phyloP scores from a whole-genome alignment of 805 yeast genomes.

The Wickerhamiella allomyrinae region DNA sequence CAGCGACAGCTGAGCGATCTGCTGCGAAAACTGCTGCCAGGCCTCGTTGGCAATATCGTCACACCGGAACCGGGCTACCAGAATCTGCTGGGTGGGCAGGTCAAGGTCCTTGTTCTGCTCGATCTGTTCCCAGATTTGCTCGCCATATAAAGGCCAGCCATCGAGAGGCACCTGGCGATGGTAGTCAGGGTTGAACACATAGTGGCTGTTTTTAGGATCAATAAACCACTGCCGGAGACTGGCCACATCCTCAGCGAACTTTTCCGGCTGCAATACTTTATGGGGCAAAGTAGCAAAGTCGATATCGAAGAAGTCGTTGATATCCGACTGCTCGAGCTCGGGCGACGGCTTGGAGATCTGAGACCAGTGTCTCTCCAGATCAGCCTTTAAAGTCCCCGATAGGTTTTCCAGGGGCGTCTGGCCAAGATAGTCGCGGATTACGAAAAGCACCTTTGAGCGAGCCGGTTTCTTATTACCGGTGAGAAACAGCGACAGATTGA shows the following conservation, averaged over 20 bases:
- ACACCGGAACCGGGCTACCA: conserved; percentile 89
- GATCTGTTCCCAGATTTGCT: conserved; percentile 87
- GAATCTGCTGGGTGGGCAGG: conserved; percentile 88
- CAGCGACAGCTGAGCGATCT: conserved; percentile 23
- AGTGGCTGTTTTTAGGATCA: conserved; percentile 19
- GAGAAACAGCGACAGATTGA: conserved; percentile 75
- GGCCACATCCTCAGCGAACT: conserved; percentile 47
- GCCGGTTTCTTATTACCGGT: conserved; percentile 33
- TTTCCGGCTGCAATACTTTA: conserved; percentile 64
- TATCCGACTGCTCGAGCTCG: conserved; percentile 37
- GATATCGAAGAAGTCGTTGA: conserved; percentile 73
- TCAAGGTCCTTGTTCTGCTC: conserved; percentile 87
- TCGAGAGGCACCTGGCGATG: conserved; percentile 84
- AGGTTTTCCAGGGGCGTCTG: conserved; percentile 67
- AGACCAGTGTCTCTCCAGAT: conserved; percentile 67
- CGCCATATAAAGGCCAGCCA: conserved; percentile 90
- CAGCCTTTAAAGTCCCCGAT: conserved; percentile 51
- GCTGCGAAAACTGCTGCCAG: conserved; percentile 31
- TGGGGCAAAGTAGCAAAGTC: conserved; percentile 73
- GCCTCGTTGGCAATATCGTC: conserved; percentile 63
- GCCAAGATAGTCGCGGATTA: conserved; percentile 84
- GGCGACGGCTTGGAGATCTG: conserved; percentile 53
- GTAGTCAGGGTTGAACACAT: conserved; percentile 51
- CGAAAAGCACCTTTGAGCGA: conserved; percentile 42
- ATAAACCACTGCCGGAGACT: conserved; percentile 50